These are phyloP conservation scores for Entomophthora muscae DNA, from an alignment of 371 early-diverging fungal species.

Conservation along the genomic window DNA sequence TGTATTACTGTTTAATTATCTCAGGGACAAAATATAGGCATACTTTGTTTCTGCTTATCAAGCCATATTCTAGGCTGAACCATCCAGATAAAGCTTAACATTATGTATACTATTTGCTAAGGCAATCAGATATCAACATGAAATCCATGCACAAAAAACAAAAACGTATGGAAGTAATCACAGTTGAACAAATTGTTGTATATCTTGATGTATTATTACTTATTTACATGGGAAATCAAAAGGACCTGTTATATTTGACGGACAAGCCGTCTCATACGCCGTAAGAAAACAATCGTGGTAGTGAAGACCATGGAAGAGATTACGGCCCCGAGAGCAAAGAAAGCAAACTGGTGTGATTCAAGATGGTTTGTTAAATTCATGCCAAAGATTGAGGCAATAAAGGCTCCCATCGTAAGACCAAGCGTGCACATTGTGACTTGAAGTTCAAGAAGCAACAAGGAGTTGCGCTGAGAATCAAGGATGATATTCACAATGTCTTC, in stretches of 20 bases:
- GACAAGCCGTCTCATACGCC: background rate
- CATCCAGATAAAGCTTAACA: no score
- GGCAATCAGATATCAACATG: no score
- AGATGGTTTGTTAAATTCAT: conserved; percentile 70
- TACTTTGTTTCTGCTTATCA: no score
- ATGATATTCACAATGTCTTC: conserved; percentile 73
- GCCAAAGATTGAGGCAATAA: conserved; percentile 56
- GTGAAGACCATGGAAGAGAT: background rate
- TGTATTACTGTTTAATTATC: no score
- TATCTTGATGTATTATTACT: no score
- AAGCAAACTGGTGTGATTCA: conserved; percentile 48
- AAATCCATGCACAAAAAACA: no score
- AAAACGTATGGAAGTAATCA: no score
- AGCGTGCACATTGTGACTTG: conserved; percentile 58
- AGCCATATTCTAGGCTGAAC: no score
- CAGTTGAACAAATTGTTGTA: no score
- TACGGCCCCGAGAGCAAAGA: conserved; percentile 15
- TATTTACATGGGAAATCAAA: background rate
- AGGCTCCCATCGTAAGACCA: conserved; percentile 50
- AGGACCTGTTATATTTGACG: background rate
- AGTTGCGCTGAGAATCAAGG: conserved; percentile 67
- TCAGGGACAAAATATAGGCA: no score
- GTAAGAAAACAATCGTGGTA: background rate
- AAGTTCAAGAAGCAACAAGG: conserved; percentile 66
- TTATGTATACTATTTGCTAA: no score